These are phyloP conservation scores for Spinellus fusiger DNA, from an alignment of 192 early-diverging fungal species.

Conservation along the genomic window DNA sequence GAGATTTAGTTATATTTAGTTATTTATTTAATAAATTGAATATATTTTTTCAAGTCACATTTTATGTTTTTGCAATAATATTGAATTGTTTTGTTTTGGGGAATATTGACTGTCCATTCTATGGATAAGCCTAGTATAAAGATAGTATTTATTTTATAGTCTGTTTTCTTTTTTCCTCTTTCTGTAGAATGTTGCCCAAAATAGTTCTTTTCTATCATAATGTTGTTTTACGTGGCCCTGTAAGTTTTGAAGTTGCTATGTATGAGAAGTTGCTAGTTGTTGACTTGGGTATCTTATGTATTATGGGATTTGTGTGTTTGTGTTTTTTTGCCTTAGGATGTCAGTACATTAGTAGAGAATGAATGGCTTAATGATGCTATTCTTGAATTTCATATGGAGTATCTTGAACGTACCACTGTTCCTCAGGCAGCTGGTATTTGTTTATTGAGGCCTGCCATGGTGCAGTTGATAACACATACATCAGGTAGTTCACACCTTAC, in stretches of 20 bases:
- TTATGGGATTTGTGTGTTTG: background rate
- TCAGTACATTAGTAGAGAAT: background rate
- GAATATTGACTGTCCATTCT: too few relatives aligned
- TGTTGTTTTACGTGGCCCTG: constrained; percentile 13
- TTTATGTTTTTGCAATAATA: too few relatives aligned
- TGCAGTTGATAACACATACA: constrained; percentile 11
- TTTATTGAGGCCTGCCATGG: constrained; percentile 16
- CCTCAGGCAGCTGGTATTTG: background rate
- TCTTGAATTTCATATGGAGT: constrained; percentile 22
- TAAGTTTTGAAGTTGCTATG: background rate
- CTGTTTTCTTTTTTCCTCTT: background rate
- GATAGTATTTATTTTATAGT: background rate
- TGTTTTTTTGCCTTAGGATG: background rate
- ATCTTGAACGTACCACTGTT: constrained; percentile 7
- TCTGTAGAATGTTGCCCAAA: background rate
- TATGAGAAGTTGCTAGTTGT: too few relatives aligned
- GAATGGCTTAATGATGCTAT: constrained; percentile 24
- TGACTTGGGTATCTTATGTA: too few relatives aligned
- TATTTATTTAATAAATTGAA: too few relatives aligned
- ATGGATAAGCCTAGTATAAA: too few relatives aligned
- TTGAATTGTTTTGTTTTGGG: too few relatives aligned
- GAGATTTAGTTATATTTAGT: background rate
- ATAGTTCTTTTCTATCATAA: constrained; percentile 16
- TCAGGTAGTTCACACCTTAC: background rate
- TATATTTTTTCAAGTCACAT: too few relatives aligned